Conservation (phyloP, 2,329 filamentous ascomycete genomes). For the Epichloe sylvatica region DNA sequence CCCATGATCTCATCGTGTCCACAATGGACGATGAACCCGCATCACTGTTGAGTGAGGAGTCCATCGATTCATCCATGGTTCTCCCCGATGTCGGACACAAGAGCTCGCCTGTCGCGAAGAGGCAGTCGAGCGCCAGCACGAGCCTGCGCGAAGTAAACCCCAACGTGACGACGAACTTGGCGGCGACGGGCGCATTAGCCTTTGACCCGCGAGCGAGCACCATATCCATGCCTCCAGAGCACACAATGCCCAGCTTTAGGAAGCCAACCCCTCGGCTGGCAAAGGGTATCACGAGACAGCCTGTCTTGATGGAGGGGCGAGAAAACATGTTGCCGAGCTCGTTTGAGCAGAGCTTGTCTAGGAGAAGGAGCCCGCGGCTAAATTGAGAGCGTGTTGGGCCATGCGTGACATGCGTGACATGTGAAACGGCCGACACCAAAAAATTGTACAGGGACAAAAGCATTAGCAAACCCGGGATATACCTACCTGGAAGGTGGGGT, state of each 20-base stretch:
- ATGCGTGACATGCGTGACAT: background rate
- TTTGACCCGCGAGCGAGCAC: conserved; percentile 32
- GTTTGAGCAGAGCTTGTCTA: conserved; percentile 31
- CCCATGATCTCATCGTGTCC: conserved; percentile 31
- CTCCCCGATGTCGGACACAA: conserved; percentile 12
- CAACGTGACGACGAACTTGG: conserved; percentile 30
- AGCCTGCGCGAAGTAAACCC: conserved; percentile 44
- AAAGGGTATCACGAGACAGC: conserved; percentile 19
- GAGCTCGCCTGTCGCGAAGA: conserved; percentile 13
- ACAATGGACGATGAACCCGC: conserved; percentile 20
- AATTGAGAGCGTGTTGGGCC: conserved; percentile 13
- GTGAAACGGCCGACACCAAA: background rate
- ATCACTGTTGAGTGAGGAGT: background rate
- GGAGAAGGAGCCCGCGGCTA: conserved; percentile 42
- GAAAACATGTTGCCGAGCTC: conserved; percentile 36
- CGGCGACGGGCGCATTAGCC: conserved; percentile 20
- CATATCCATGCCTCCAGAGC: conserved; percentile 26
- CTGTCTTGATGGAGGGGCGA: conserved; percentile 28
- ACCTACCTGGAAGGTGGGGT: background rate
- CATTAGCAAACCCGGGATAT: background rate
- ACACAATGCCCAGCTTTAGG: conserved; percentile 35
- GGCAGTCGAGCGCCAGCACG: conserved; percentile 17
- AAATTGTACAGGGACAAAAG: background rate
- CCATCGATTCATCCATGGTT: conserved; percentile 23
- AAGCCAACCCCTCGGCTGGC: conserved; percentile 21